Evolutionary conservation across 148 eudicot species (phyloP), one percentile per base, ranked within the genome.

Genomic region (Oxyria digyna): DNA sequence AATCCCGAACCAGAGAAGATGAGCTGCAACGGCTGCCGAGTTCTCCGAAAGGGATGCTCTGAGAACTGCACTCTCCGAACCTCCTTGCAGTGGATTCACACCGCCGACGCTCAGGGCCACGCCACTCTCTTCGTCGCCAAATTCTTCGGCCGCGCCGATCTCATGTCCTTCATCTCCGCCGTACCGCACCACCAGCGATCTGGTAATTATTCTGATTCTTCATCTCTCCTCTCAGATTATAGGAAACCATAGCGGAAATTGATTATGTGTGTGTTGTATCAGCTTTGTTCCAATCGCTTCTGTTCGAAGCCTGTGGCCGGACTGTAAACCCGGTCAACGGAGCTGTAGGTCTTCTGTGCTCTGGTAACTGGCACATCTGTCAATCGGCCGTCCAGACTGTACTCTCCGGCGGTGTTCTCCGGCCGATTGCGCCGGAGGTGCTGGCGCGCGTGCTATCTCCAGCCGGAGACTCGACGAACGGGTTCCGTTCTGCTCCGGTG

Each of bases 1-100:
- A n/a, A n/a, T 20, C 37, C 37, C 48, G 33, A 12, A 70, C 15
- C 6, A 29, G 42, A 8, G 29, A 59, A 45, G n/a, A 87, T 87
- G 91, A 87, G 91, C 75, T 87, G 91, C 87, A 82, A 81, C 66
- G 91, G 88, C n/a, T 87, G 91, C 70, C 65, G 87, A 42, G 82
- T 79, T 3, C 43, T 87, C 35, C 57, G 87, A 33, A 82, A 78
- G 72, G 82, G 91, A 12, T 87, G 88, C 82, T 69, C 81, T 50
- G 83, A 84, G 3, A 20, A 68, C 1, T 87, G 91, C 76, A 77
- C 79, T 71, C 48, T 87, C 0, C 63, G 91, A 46, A 80, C 85
- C 11, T 79, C 88, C 64, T 69, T 87, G 73, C 80, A 81, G 6
- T 82, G 87, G 87, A 87, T 87, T 13, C 70, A 81, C 5, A 63